Evolutionary conservation across 1,139 yeast species (phyloP).

Genomic region (Saccharomyces pastorianus): DNA sequence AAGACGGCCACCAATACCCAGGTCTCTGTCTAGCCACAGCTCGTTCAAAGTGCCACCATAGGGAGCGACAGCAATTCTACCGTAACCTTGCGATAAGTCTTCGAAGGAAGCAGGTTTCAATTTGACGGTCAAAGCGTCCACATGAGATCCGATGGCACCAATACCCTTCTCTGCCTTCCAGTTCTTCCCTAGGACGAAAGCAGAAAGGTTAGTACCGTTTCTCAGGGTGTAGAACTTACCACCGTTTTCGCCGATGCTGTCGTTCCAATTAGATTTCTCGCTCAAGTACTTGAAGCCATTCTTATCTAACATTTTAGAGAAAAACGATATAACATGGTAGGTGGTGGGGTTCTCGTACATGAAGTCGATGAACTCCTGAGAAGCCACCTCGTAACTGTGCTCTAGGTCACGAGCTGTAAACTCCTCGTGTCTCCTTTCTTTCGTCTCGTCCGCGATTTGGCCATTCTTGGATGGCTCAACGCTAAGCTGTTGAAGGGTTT

Average conservation of each 20-base stretch:
- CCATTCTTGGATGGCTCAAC: conserved; percentile 1
- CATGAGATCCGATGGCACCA: conserved; percentile 53
- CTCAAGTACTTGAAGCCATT: conserved; percentile 49
- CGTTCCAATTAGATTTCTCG: conserved; percentile 44
- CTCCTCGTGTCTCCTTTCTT: not conserved
- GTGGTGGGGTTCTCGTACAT: conserved; percentile 56
- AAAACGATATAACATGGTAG: conserved; percentile 47
- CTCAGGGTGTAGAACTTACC: conserved; percentile 51
- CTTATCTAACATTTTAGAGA: conserved; percentile 37
- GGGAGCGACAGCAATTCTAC: conserved; percentile 57
- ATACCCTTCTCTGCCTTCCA: conserved; percentile 53
- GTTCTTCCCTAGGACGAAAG: conserved; percentile 49
- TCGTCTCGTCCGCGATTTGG: not conserved
- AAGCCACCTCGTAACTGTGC: conserved; percentile 34
- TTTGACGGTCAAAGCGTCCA: conserved; percentile 50
- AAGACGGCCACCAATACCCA: conserved; percentile 58
- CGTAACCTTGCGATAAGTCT: conserved; percentile 47
- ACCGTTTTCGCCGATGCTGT: conserved; percentile 18
- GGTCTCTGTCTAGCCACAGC: conserved; percentile 59
- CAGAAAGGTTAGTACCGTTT: conserved; percentile 48
- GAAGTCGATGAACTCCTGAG: conserved; percentile 49
- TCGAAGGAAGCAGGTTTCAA: conserved; percentile 50
- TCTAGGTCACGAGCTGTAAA: not conserved
- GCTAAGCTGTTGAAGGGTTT: conserved; percentile 21
- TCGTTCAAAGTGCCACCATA: conserved; percentile 52